phyloP scores from a whole-genome alignment of 2,329 filamentous ascomycete genomes.

The Diaporthe humulicola region DNA sequence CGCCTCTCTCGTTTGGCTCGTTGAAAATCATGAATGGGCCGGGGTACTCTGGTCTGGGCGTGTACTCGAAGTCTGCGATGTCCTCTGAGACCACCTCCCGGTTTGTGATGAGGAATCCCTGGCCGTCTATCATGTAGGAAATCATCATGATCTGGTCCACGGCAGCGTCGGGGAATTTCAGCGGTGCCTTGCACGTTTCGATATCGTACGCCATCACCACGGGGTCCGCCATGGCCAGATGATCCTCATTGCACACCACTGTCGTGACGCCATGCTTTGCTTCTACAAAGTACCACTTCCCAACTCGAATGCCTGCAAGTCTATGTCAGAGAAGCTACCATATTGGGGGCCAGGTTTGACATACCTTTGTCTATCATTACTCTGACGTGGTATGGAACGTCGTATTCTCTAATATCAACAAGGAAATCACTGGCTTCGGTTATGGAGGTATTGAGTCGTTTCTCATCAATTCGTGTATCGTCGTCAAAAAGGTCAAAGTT shows the following conservation, averaged over 20 bases:
- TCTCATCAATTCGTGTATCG: slow-evolving; percentile 83
- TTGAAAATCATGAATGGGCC: slow-evolving; percentile 99
- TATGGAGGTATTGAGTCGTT: slow-evolving; percentile 80
- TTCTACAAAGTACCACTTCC: slow-evolving; percentile 97
- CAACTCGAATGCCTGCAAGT: slow-evolving; percentile 85
- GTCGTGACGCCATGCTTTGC: slow-evolving; percentile 90
- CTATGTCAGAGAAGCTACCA: slow-evolving; percentile 43
- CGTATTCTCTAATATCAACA: slow-evolving; percentile 98
- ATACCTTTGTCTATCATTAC: slow-evolving; percentile 86
- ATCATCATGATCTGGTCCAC: slow-evolving; percentile 99
- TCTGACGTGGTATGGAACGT: slow-evolving; percentile 98
- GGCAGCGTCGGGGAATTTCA: slow-evolving; percentile 96
- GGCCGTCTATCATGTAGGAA: slow-evolving; percentile 99
- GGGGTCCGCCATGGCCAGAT: slow-evolving; percentile 90
- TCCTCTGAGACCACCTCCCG: slow-evolving; percentile 98
- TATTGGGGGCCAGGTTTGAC: neutral
- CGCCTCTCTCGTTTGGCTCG: slow-evolving; percentile 89
- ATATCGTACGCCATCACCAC: slow-evolving; percentile 99
- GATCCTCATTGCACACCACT: slow-evolving; percentile 87
- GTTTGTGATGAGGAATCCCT: slow-evolving; percentile 98
- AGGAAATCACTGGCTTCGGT: slow-evolving; percentile 96
- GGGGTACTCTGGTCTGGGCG: slow-evolving; percentile 94
- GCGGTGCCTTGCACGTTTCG: slow-evolving; percentile 93
- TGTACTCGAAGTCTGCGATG: slow-evolving; percentile 98
- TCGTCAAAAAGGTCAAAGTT: slow-evolving; percentile 96